Evolutionary conservation across 2,329 filamentous ascomycete species (phyloP).

Genomic region (Aspergillus sergii): DNA sequence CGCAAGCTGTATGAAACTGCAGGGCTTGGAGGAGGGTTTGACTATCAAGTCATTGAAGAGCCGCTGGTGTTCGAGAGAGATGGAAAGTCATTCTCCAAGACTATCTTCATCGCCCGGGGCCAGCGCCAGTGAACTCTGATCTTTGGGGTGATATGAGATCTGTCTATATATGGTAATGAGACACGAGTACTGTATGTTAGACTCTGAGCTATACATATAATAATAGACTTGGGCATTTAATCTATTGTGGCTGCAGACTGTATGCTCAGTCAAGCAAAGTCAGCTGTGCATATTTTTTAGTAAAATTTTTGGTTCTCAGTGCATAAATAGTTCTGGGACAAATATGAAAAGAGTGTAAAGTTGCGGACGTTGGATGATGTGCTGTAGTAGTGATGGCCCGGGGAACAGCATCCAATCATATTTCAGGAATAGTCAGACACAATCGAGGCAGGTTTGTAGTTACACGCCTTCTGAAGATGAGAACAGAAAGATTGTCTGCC

Average conservation of each 20-base stretch:
- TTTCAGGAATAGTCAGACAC: constrained; percentile 27
- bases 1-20: constrained; percentile 65
- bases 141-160: not conserved
- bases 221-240: not conserved
- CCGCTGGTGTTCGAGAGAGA: constrained; percentile 49
- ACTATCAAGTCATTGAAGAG: constrained; percentile 56
- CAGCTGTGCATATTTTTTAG: not conserved
- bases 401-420: constrained; percentile 21
- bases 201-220: not conserved
- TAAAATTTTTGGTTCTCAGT: not conserved
- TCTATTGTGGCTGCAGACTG: not conserved
- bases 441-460: not conserved
- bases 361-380: not conserved
- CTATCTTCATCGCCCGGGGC: constrained; percentile 37
- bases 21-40: constrained; percentile 61
- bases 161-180: not conserved
- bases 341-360: not conserved
- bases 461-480: not conserved
- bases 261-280: not conserved
- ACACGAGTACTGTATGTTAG: not conserved
- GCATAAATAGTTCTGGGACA: not conserved
- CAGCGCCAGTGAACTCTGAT: constrained; percentile 21
- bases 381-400: not conserved
- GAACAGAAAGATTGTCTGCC: not conserved
- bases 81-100: constrained; percentile 28